Conservation (phyloP, 805 yeast genomes). For the Zygotorulaspora florentina region DNA sequence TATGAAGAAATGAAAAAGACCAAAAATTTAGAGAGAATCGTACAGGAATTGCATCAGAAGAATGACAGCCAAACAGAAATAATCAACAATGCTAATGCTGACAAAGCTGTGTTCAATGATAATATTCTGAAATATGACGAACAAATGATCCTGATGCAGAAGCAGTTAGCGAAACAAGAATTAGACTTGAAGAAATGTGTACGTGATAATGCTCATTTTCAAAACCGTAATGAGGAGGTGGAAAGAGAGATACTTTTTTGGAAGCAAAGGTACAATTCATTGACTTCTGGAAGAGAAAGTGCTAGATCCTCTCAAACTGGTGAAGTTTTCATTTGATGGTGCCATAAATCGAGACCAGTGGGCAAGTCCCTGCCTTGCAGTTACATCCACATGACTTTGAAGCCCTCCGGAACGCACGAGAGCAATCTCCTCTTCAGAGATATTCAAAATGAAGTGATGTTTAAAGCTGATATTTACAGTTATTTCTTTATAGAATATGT, state of each 20-base stretch:
- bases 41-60: constrained; percentile 51
- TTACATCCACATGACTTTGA: too few species aligned
- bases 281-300: constrained; percentile 13
- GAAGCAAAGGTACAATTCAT: constrained; percentile 38
- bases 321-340: constrained; percentile 7
- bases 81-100: constrained; percentile 52
- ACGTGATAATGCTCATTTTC: constrained; percentile 53
- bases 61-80: constrained; percentile 49
- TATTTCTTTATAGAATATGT: constrained; percentile 1
- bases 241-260: constrained; percentile 58
- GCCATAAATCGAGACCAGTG: neutral
- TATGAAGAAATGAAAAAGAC: constrained; percentile 50
- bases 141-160: constrained; percentile 41
- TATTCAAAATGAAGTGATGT: neutral
- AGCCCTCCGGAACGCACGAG: too few species aligned
- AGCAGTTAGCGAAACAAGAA: constrained; percentile 43
- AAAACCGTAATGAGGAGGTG: constrained; percentile 48
- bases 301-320: constrained; percentile 7
- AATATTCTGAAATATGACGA: constrained; percentile 45
- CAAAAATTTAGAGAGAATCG: constrained; percentile 47
- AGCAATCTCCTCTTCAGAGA: too few species aligned
- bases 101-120: constrained; percentile 51
- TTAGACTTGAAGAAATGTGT: constrained; percentile 44
- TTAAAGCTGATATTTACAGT: neutral
- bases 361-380: too few species aligned